Evolutionary conservation across 306 rosid genomes (phyloP).

Genomic region (Castanea crenata): DNA sequence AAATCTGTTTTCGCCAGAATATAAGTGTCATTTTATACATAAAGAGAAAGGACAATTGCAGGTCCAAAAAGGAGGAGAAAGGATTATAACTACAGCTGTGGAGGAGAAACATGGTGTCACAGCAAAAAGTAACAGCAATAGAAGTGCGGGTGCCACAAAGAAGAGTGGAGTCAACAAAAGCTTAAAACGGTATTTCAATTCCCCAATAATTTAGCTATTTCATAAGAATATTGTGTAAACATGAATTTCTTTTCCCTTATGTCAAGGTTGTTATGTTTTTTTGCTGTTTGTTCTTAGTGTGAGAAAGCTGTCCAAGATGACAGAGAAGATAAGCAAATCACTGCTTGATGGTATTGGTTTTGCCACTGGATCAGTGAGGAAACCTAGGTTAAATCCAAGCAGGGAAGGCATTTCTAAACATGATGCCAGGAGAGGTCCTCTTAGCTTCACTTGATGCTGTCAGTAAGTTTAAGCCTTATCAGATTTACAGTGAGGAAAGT

Average conservation of each 20-base stretch:
- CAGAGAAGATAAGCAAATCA: constrained; percentile 79
- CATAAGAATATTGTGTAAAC: not conserved
- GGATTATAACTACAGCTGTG: constrained; percentile 45
- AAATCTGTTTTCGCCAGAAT: not conserved
- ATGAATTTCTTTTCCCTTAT: not conserved
- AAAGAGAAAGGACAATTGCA: constrained; percentile 18
- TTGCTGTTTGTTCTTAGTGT: constrained; percentile 41
- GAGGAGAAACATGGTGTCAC: constrained; percentile 30
- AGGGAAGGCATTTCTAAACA: constrained; percentile 69
- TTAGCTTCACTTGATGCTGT: constrained; percentile 91
- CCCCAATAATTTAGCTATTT: not conserved
- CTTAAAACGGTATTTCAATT: constrained; percentile 66
- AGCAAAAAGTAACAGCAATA: constrained; percentile 21
- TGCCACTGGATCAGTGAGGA: constrained; percentile 69
- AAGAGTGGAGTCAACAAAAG: constrained; percentile 49
- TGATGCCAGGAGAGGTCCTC: constrained; percentile 90
- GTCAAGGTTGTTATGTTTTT: not conserved
- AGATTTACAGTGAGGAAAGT: not conserved
- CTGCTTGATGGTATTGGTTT: constrained; percentile 82
- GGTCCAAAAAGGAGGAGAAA: constrained; percentile 90
- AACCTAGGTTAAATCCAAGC: constrained; percentile 68
- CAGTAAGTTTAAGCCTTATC: constrained; percentile 51
- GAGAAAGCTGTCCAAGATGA: constrained; percentile 73
- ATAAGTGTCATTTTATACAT: not conserved
- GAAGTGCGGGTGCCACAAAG: constrained; percentile 4